These are phyloP conservation scores for Kwoniella europaea DNA, from an alignment of 768 basidiomycete genomes.

Conservation along the genomic window DNA sequence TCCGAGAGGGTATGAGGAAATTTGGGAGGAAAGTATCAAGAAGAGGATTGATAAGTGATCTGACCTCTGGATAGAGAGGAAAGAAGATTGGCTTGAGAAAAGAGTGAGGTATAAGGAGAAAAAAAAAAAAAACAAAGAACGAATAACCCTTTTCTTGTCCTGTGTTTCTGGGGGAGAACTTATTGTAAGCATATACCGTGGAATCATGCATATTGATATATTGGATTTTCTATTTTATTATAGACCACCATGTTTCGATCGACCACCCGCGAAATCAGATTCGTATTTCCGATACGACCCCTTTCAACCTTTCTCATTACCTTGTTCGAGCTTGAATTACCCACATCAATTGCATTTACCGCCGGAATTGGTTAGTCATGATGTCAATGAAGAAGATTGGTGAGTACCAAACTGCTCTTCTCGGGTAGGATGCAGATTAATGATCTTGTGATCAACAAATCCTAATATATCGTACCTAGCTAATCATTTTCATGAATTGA, in stretches of 20 bases:
- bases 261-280: constrained; percentile 45
- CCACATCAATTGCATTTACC: constrained; percentile 47
- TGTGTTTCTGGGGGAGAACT: not conserved
- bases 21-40: constrained; percentile 6
- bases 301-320: constrained; percentile 47
- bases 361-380: constrained; percentile 44
- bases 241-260: constrained; percentile 50
- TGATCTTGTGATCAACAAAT: too few relatives aligned
- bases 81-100: not conserved
- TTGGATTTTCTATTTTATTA: not conserved
- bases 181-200: constrained; percentile 8
- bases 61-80: too few relatives aligned
- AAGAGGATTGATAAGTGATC: constrained; percentile 6
- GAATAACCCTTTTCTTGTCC: too few relatives aligned
- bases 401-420: constrained; percentile 1
- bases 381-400: constrained; percentile 50
- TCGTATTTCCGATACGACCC: constrained; percentile 44
- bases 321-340: constrained; percentile 38
- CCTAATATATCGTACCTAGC: not conserved
- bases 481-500: constrained; percentile 1
- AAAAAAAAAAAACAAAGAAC: too few relatives aligned
- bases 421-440: too few relatives aligned
- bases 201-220: constrained; percentile 26
- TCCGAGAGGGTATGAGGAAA: constrained; percentile 28
- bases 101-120: not conserved